Conservation (phyloP, 352 stramenopile species). For the Peronospora belbahrii region DNA sequence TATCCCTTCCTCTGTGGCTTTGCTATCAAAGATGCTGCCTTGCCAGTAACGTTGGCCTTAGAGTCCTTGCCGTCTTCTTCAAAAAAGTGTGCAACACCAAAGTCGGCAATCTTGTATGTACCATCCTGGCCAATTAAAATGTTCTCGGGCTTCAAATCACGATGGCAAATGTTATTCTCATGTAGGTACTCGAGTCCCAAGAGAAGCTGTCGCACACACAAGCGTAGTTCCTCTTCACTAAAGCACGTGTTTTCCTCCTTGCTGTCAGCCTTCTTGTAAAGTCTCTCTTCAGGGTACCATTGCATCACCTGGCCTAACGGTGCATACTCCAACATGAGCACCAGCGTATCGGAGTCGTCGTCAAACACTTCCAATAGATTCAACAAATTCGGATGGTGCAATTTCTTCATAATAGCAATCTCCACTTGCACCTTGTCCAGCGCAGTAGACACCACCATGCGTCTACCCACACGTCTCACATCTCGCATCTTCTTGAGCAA, state of each 20-base stretch:
- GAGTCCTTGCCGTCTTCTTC: slow-evolving; percentile 40
- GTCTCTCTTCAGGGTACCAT: slow-evolving; percentile 49
- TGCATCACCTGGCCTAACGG: slow-evolving; percentile 78
- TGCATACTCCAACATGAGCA: slow-evolving; percentile 83
- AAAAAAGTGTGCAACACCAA: slow-evolving; percentile 80
- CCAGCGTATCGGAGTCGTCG: slow-evolving; percentile 73
- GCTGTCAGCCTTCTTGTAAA: slow-evolving; percentile 39
- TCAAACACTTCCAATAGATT: slow-evolving; percentile 81
- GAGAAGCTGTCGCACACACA: slow-evolving; percentile 64
- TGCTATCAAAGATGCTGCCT: not conserved
- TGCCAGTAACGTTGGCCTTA: slow-evolving; percentile 12
- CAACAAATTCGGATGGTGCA: slow-evolving; percentile 67
- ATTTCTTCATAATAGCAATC: slow-evolving; percentile 88
- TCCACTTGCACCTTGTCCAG: slow-evolving; percentile 84
- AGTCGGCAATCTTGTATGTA: slow-evolving; percentile 79
- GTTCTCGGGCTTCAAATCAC: slow-evolving; percentile 82
- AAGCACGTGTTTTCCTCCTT: slow-evolving; percentile 28
- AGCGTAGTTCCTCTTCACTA: slow-evolving; percentile 44
- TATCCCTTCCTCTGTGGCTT: slow-evolving; percentile 55
- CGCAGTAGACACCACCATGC: slow-evolving; percentile 81
- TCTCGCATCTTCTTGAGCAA: slow-evolving; percentile 82
- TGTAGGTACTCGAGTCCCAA: slow-evolving; percentile 79
- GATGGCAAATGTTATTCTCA: slow-evolving; percentile 82
- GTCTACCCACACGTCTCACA: slow-evolving; percentile 67
- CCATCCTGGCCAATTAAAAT: slow-evolving; percentile 63